A percentile compares a stretch with the other conserved stretches of the same genome.
Evolutionary conservation across 306 rosid species (phyloP).

Genomic region (Crataegus laevigata): DNA sequence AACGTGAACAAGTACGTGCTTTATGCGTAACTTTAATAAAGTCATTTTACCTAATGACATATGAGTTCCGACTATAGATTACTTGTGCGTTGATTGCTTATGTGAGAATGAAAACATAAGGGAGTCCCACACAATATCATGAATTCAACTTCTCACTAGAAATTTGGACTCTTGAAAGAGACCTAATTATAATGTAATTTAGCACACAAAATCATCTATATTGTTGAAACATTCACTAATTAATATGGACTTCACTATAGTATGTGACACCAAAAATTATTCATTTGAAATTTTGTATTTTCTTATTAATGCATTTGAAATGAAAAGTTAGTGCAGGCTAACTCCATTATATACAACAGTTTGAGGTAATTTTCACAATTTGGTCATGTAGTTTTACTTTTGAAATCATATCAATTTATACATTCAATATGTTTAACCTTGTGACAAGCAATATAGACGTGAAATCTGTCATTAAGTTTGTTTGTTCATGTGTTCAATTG

Average conservation of each 20-base stretch:
- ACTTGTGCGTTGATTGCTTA: background rate
- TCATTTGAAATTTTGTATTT: too few species aligned
- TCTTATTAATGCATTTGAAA: too few species aligned
- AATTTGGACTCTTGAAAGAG: background rate
- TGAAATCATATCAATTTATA: background rate
- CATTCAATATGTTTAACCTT: background rate
- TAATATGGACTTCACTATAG: background rate
- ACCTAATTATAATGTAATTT: background rate
- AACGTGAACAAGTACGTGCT: background rate
- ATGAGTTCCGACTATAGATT: background rate
- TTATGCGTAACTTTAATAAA: background rate
- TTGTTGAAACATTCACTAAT: background rate
- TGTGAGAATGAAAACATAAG: background rate
- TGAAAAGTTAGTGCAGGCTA: too few species aligned
- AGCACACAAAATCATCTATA: background rate
- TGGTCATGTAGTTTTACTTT: too few species aligned
- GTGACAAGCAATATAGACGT: background rate
- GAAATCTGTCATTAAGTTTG: background rate
- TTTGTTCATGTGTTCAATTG: too few species aligned
- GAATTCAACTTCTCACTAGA: background rate
- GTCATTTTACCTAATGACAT: background rate
- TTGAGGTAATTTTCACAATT: background rate
- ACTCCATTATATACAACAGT: background rate
- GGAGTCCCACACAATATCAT: background rate
- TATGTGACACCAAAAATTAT: too few species aligned